Evolutionary conservation across 305 asterid genomes (phyloP), one percentile per base, ranked within the genome.

Genomic region (Solanum chacoense): DNA sequence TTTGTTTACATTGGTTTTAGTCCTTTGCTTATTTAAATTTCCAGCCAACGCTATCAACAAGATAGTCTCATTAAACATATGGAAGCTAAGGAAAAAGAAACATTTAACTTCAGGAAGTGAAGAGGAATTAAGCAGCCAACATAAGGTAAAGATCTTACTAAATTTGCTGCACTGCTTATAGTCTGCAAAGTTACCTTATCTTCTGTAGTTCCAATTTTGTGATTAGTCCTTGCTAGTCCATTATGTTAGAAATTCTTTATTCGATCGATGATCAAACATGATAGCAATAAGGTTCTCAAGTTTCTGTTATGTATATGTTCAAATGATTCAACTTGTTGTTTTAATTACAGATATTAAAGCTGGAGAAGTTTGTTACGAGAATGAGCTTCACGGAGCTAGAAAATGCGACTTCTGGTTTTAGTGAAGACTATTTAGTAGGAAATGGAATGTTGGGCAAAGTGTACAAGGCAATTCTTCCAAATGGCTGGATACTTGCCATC

Each of bases 331-430:
- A 59, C 67, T 26, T 11, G 1, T 1, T 29, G 16, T 26, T 79
- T 8, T 26, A 24, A 0, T 8, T 14, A 8, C 88, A 91, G 92
- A 29, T 87, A 37, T 63, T 91, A 78, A 90, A 59, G 89, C 32
- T 91, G 75, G 92, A 91, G 76, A 91, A 87, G 87, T 90, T 72
- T 26, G 88, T 83, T 26, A 72, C 87, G 0, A 87, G 89, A 87
- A 89, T 91, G 89, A 90, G 86, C 4, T 77, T 89, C 4, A 85
- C 3, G 11, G 93, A 91, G 50, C 91, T 91, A 28, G 74, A 28
- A 63, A 88, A 85, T 2, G 89, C 88, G 29, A 91, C 92, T 50
- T 42, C 73, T 72, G 85, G 50, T 75, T 89, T 91, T 80, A 84
- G 85, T 74, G 72, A 91, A 11, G 88, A 32, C 13, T 78, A 89